Evolutionary conservation across 768 basidiomycete species (phyloP).

Genomic region (Mycena rebaudengoi): DNA sequence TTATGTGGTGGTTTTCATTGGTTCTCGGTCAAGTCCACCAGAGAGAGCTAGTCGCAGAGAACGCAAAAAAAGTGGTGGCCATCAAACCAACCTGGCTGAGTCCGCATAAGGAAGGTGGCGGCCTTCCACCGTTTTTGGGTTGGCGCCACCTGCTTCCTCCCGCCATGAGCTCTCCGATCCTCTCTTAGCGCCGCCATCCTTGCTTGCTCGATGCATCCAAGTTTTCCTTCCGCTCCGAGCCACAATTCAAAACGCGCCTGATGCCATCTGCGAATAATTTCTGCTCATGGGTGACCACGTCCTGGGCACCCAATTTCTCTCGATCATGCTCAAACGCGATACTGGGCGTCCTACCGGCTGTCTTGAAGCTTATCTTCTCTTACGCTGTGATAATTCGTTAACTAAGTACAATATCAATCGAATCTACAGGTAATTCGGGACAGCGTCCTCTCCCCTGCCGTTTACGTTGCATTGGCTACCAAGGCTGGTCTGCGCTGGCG

Average conservation of each 20-base stretch:
- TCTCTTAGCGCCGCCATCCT: background rate
- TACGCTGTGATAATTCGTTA: too few relatives aligned
- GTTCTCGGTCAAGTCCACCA: too few relatives aligned
- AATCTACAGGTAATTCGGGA: background rate
- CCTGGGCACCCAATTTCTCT: background rate
- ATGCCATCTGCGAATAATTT: constrained; percentile 8
- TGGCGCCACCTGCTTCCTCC: too few relatives aligned
- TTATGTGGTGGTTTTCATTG: too few relatives aligned
- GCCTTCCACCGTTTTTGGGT: too few relatives aligned
- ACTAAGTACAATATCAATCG: background rate
- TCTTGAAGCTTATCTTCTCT: background rate
- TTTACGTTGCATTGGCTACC: background rate
- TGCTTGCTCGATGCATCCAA: background rate
- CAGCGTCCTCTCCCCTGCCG: background rate
- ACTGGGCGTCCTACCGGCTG: background rate
- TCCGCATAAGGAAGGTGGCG: too few relatives aligned
- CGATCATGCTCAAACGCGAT: constrained; percentile 1
- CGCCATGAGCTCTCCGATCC: background rate
- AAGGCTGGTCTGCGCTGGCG: constrained; percentile 8
- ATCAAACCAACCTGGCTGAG: too few relatives aligned
- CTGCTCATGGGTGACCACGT: constrained; percentile 2
- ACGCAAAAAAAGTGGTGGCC: too few relatives aligned
- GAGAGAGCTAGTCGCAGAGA: too few relatives aligned
- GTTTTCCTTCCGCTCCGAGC: constrained; percentile 11
- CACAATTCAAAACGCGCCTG: constrained; percentile 9